These are phyloP conservation scores for Lupinus albus DNA, from an alignment of 306 rosid genomes.

Conservation along the genomic window DNA sequence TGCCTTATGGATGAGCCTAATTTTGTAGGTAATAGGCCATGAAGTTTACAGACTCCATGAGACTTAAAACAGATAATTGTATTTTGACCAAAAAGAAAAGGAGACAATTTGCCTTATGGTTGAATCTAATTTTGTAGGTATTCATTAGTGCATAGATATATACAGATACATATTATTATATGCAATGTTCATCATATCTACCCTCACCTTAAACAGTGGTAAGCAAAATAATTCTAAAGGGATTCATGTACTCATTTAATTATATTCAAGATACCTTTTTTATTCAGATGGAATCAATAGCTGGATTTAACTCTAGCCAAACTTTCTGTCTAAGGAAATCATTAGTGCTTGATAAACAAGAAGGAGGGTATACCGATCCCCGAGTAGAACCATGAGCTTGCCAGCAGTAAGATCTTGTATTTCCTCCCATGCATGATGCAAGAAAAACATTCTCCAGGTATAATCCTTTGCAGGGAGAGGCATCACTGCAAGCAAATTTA, in stretches of 20 bases:
- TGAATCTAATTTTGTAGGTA: not conserved
- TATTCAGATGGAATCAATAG: conserved; percentile 42
- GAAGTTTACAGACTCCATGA: not conserved
- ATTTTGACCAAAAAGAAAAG: conserved; percentile 5
- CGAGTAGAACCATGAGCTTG: conserved; percentile 68
- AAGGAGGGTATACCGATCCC: conserved; percentile 62
- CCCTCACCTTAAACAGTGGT: not conserved
- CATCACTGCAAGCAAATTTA: conserved; percentile 74
- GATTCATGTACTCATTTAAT: not conserved
- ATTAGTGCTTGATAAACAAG: conserved; percentile 51
- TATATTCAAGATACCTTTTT: not conserved
- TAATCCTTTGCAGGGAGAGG: conserved; percentile 65
- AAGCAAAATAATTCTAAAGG: conserved; percentile 13
- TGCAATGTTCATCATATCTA: not conserved
- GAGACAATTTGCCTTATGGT: not conserved
- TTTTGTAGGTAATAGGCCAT: not conserved
- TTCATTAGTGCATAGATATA: not conserved
- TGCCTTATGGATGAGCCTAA: not conserved
- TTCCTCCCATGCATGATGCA: conserved; percentile 42
- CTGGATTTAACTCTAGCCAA: conserved; percentile 39
- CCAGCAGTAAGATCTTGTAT: conserved; percentile 68
- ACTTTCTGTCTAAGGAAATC: conserved; percentile 49
- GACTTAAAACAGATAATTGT: conserved; percentile 10
- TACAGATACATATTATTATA: not conserved
- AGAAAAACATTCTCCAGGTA: conserved; percentile 70